phyloP scores from a whole-genome alignment of 805 yeast genomes.

The Kluyveromyces aestuarii region DNA sequence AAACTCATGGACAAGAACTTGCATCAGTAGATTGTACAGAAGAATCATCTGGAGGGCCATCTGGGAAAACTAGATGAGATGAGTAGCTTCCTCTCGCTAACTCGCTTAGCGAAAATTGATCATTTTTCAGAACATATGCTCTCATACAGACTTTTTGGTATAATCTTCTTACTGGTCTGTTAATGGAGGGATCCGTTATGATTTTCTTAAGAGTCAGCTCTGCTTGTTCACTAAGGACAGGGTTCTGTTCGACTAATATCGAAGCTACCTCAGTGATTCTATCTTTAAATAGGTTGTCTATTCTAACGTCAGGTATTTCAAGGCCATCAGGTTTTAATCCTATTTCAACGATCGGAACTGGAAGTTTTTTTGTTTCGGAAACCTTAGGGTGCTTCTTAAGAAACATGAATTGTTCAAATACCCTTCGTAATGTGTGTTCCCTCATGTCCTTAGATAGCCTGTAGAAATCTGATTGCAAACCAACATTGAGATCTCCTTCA shows the following conservation, averaged over 20 bases:
- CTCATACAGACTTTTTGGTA: slow-evolving; percentile 14
- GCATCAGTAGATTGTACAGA: too few relatives aligned
- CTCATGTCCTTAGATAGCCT: slow-evolving; percentile 4
- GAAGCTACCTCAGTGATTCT: slow-evolving; percentile 12
- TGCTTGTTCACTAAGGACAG: slow-evolving; percentile 7
- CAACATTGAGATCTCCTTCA: background rate
- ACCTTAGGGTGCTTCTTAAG: slow-evolving; percentile 11
- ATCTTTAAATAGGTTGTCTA: slow-evolving; percentile 11
- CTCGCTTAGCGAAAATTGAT: slow-evolving; percentile 1
- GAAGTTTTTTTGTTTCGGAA: slow-evolving; percentile 10
- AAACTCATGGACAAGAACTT: too few relatives aligned
- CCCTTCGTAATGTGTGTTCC: slow-evolving; percentile 7
- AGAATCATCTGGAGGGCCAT: background rate
- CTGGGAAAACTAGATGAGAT: background rate
- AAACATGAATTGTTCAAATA: slow-evolving; percentile 14
- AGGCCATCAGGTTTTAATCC: slow-evolving; percentile 17
- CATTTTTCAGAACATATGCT: slow-evolving; percentile 10
- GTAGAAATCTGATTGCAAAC: background rate
- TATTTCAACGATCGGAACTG: slow-evolving; percentile 17
- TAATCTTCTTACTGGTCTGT: slow-evolving; percentile 8
- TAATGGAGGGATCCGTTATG: slow-evolving; percentile 4
- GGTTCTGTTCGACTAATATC: slow-evolving; percentile 15
- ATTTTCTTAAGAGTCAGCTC: slow-evolving; percentile 10
- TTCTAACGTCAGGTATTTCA: slow-evolving; percentile 12
- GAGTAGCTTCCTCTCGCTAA: slow-evolving; percentile 1